Conservation (phyloP, 2,329 filamentous ascomycete genomes). For the Lasiodiplodia sp. region DNA sequence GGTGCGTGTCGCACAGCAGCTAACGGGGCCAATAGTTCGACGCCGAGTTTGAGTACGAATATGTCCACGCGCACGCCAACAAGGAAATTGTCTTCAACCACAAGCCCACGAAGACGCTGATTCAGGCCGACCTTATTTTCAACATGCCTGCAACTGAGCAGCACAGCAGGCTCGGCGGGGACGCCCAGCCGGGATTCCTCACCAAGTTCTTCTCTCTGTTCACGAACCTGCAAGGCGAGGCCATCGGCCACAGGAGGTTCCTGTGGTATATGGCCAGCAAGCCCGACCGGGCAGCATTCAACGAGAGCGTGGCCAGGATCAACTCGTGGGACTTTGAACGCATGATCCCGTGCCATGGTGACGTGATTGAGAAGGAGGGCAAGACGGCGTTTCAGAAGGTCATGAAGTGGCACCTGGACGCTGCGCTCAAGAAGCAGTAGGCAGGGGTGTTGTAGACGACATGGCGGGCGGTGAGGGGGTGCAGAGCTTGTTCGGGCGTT, state of each 20-base stretch:
- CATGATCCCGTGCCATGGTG: slow-evolving; percentile 91
- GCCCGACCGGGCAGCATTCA: slow-evolving; percentile 72
- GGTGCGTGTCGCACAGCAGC: neutral
- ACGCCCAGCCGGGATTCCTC: slow-evolving; percentile 63
- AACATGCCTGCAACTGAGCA: slow-evolving; percentile 90
- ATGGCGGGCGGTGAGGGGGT: slow-evolving; percentile 1
- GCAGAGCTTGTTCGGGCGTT: slow-evolving; percentile 5
- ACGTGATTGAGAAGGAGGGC: slow-evolving; percentile 77
- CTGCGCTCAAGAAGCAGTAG: slow-evolving; percentile 34
- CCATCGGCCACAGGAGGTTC: slow-evolving; percentile 80
- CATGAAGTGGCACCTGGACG: slow-evolving; percentile 80
- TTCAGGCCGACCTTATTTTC: slow-evolving; percentile 91
- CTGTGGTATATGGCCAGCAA: slow-evolving; percentile 76
- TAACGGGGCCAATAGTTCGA: slow-evolving; percentile 65
- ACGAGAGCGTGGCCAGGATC: slow-evolving; percentile 73
- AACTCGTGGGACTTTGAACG: slow-evolving; percentile 83
- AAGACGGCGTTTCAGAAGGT: slow-evolving; percentile 80
- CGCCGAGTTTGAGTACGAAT: slow-evolving; percentile 83
- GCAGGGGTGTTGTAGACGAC: neutral
- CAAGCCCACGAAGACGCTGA: slow-evolving; percentile 78
- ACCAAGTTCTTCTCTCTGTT: slow-evolving; percentile 65
- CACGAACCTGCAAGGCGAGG: slow-evolving; percentile 66
- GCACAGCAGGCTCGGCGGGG: slow-evolving; percentile 64
- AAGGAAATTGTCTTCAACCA: slow-evolving; percentile 89
- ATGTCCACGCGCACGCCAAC: slow-evolving; percentile 79